Evolutionary conservation across 306 rosid species (phyloP).

Genomic region (Dryas drummondii): DNA sequence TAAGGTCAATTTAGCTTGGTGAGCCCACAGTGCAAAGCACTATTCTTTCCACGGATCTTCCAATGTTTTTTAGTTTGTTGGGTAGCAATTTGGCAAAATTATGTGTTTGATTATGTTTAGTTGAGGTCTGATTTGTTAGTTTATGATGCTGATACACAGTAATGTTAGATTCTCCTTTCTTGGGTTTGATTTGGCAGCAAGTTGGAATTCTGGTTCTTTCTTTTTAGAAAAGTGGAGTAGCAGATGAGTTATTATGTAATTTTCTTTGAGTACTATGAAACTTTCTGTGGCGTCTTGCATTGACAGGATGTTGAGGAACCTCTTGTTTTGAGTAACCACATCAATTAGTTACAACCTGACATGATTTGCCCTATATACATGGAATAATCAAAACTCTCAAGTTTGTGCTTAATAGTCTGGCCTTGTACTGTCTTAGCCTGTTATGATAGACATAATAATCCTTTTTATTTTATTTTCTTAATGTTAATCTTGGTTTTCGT

Average conservation of each 20-base stretch:
- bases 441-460: not conserved
- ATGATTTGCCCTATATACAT: too few relatives aligned
- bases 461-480: too few relatives aligned
- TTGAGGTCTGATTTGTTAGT: constrained; percentile 3
- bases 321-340: not conserved
- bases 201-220: constrained; percentile 1
- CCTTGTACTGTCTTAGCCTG: too few relatives aligned
- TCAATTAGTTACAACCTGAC: not conserved
- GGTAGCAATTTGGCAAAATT: not conserved
- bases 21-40: not conserved
- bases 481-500: not conserved
- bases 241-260: not conserved
- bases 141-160: not conserved
- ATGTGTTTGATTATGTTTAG: not conserved
- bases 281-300: not conserved
- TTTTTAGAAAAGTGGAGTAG: not conserved
- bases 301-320: not conserved
- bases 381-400: too few relatives aligned
- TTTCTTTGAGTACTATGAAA: not conserved
- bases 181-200: constrained; percentile 6
- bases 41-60: not conserved
- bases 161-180: not conserved
- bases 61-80: not conserved
- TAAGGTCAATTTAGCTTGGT: not conserved
- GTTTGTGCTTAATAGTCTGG: too few relatives aligned